phyloP scores from a whole-genome alignment of 164 flowering plant species.

The Vitis riparia region DNA sequence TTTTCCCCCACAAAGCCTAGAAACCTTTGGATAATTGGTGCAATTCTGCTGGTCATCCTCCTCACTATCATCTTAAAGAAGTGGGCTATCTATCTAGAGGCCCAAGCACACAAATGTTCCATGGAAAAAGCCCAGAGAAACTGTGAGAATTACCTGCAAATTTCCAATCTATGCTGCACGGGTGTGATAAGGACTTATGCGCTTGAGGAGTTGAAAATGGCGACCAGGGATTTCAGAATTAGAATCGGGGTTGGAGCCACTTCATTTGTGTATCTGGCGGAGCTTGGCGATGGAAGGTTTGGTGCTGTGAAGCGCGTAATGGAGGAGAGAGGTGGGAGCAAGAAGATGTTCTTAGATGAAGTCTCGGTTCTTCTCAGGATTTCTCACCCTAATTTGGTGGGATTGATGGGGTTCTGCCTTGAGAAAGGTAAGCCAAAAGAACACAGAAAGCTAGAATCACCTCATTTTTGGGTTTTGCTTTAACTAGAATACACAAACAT shows the following conservation, averaged over 20 bases:
- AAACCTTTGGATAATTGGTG: constrained; percentile 14
- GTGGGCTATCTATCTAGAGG: constrained; percentile 7
- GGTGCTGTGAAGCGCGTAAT: constrained; percentile 33
- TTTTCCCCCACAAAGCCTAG: not conserved
- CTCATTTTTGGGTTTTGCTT: too few species aligned
- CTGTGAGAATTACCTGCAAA: not conserved
- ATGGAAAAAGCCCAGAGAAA: not conserved
- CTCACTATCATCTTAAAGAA: constrained; percentile 13
- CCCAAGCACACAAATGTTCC: too few species aligned
- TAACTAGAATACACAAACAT: too few species aligned
- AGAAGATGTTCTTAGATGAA: constrained; percentile 34
- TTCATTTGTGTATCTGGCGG: constrained; percentile 36
- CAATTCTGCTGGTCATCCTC: constrained; percentile 13
- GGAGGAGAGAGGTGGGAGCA: constrained; percentile 34
- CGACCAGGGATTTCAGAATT: constrained; percentile 27
- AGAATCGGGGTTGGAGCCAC: constrained; percentile 35
- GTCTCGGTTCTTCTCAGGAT: constrained; percentile 35
- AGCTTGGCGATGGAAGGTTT: constrained; percentile 28
- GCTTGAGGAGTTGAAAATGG: constrained; percentile 28
- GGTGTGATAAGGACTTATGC: constrained; percentile 27
- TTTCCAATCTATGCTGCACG: not conserved
- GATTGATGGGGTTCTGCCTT: constrained; percentile 31
- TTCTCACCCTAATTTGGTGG: constrained; percentile 38
- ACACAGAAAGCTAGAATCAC: too few species aligned
- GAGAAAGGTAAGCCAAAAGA: constrained; percentile 24